phyloP scores from a whole-genome alignment of 371 early-diverging fungal genomes.

The Mucor sp. region DNA sequence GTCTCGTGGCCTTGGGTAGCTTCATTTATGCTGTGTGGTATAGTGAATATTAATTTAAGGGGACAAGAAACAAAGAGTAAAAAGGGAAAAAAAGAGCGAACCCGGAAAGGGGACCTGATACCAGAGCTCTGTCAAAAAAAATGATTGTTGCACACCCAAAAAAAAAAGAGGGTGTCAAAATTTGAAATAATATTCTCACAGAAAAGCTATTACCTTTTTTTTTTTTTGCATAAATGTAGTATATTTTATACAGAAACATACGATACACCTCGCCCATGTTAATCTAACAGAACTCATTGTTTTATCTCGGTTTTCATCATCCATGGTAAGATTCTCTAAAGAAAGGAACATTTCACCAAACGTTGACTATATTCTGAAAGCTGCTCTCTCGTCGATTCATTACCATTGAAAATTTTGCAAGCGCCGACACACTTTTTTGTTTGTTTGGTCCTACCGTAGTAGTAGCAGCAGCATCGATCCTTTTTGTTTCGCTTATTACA shows the following conservation, averaged over 20 bases:
- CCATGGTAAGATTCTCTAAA: too few relatives aligned
- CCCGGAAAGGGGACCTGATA: neutral
- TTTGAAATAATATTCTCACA: slow-evolving; percentile 1
- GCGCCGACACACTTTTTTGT: neutral
- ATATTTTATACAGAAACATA: too few relatives aligned
- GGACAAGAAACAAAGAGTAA: neutral
- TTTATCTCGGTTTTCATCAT: neutral
- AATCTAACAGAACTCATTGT: neutral
- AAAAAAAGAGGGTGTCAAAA: neutral
- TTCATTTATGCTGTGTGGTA: neutral
- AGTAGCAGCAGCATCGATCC: neutral
- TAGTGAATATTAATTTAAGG: neutral
- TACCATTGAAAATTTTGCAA: neutral
- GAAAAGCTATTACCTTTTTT: neutral
- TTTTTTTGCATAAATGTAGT: too few relatives aligned
- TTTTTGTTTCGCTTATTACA: neutral
- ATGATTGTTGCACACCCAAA: neutral
- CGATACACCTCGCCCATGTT: neutral
- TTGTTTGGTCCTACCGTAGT: neutral
- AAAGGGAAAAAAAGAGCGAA: neutral
- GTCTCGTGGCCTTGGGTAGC: neutral
- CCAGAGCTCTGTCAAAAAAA: neutral
- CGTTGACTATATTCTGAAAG: neutral
- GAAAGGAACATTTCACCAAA: too few relatives aligned
- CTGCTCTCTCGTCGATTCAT: neutral